Conservation (phyloP, 257 asterid genomes). For the Solanum medicagineum region DNA sequence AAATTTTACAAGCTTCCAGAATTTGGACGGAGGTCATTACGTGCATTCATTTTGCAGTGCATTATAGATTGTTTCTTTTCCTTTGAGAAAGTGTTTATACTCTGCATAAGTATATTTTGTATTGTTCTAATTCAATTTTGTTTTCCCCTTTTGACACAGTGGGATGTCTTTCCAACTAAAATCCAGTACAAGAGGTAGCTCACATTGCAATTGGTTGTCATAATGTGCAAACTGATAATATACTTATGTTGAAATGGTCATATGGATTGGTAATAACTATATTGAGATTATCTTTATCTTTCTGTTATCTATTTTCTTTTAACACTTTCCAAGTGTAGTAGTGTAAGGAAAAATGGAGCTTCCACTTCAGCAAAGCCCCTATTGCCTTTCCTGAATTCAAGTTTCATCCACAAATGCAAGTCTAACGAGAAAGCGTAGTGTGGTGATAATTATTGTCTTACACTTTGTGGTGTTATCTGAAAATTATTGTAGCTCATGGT, state of each 20-base stretch:
- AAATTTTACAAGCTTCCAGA: neutral
- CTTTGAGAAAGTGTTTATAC: neutral
- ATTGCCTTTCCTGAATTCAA: neutral
- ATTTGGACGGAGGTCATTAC: neutral
- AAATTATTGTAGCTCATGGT: neutral
- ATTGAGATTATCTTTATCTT: neutral
- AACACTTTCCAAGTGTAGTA: neutral
- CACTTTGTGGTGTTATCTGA: neutral
- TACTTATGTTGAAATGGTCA: neutral
- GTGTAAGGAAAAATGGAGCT: neutral
- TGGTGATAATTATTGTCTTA: neutral
- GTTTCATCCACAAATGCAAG: neutral
- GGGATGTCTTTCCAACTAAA: constrained; percentile 90
- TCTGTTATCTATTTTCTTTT: neutral
- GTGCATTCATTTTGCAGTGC: neutral
- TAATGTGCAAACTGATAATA: neutral
- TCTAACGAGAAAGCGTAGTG: neutral
- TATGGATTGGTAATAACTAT: neutral
- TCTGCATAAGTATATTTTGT: neutral
- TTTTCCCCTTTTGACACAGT: constrained; percentile 21
- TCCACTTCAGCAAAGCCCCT: neutral
- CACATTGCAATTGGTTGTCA: constrained; percentile 34
- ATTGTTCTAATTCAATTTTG: neutral
- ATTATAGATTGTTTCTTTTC: neutral
- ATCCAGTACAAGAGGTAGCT: constrained; percentile 85